These are phyloP conservation scores for Cryptosporidium andersoni DNA, from an alignment of 169 alveolate species.

Conservation along the genomic window DNA sequence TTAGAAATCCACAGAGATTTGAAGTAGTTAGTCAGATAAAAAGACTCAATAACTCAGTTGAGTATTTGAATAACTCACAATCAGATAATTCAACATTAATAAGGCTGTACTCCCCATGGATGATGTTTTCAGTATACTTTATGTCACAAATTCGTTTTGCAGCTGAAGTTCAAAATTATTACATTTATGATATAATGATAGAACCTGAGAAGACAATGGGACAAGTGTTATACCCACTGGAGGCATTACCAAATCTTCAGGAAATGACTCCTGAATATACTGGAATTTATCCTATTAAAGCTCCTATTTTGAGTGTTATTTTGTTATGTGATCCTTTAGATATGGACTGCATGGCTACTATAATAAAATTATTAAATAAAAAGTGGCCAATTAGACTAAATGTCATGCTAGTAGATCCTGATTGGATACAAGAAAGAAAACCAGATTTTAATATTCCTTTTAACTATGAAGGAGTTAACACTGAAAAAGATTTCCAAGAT, in stretches of 20 bases:
- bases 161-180: conserved; percentile 8
- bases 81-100: too few species aligned
- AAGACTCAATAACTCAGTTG: too few species aligned
- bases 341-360: conserved; percentile 53
- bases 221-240: conserved; percentile 47
- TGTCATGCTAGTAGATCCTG: conserved; percentile 50
- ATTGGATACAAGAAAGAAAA: conserved; percentile 38
- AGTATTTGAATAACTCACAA: too few species aligned
- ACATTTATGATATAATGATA: conserved; percentile 50
- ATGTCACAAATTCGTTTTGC: conserved; percentile 18
- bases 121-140: conserved; percentile 56
- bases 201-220: conserved; percentile 61
- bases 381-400: conserved; percentile 59
- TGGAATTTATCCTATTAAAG: conserved; percentile 60
- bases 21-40: background rate
- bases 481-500: conserved; percentile 31
- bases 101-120: conserved; percentile 44
- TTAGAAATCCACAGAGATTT: background rate
- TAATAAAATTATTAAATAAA: conserved; percentile 23
- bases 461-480: conserved; percentile 12
- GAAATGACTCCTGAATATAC: conserved; percentile 19
- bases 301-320: conserved; percentile 24
- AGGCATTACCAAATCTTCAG: conserved; percentile 21
- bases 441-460: conserved; percentile 36
- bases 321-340: conserved; percentile 64